phyloP scores from a whole-genome alignment of 768 basidiomycete species.

The Suillus ampliporus region DNA sequence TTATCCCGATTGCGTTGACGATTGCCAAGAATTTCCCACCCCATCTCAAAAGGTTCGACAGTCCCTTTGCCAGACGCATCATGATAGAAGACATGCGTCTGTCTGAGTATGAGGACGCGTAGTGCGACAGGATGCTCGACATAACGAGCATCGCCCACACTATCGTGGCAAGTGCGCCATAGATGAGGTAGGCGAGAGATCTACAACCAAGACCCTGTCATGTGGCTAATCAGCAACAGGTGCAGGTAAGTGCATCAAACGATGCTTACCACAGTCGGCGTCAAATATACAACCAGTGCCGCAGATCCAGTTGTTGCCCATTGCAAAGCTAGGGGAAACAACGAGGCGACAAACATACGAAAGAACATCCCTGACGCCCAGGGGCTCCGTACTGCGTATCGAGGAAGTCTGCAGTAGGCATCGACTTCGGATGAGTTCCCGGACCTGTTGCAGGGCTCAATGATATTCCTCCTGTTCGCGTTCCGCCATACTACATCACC shows the following conservation, averaged over 20 bases:
- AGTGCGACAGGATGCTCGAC: conserved; percentile 34
- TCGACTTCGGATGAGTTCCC: conserved; percentile 18
- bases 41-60: conserved; percentile 20
- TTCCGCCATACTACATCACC: conserved; percentile 6
- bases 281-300: conserved; percentile 27
- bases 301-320: conserved; percentile 36
- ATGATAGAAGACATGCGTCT: neutral
- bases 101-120: conserved; percentile 8
- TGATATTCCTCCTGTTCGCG: neutral
- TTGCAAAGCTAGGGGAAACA: conserved; percentile 28
- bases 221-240: conserved; percentile 2
- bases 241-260: neutral
- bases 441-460: conserved; percentile 13
- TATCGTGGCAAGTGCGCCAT: conserved; percentile 32
- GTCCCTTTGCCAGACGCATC: conserved; percentile 4
- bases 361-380: conserved; percentile 25
- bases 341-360: conserved; percentile 28
- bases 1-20: conserved; percentile 26
- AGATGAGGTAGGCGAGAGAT: conserved; percentile 37
- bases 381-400: conserved; percentile 9
- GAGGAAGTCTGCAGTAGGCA: conserved; percentile 19
- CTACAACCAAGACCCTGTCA: conserved; percentile 40
- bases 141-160: conserved; percentile 37
- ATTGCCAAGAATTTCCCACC: conserved; percentile 25
- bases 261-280: conserved; percentile 28